phyloP scores from a whole-genome alignment of 2,329 filamentous ascomycete species.

The Penicillium decumbens region DNA sequence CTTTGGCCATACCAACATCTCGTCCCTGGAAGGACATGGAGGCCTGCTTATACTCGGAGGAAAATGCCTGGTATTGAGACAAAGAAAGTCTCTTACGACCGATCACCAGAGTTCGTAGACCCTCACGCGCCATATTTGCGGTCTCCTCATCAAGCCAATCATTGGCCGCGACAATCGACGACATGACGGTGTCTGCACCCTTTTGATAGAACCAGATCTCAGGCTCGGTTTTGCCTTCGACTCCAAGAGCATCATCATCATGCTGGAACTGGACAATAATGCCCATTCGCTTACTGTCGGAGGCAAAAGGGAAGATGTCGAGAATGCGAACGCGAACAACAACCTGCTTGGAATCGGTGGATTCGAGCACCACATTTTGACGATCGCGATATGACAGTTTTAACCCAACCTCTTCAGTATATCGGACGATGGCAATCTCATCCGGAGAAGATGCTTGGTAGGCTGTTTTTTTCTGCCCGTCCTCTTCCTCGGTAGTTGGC shows the following conservation, averaged over 20 bases:
- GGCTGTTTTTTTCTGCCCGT: slow-evolving; percentile 69
- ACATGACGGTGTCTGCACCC: slow-evolving; percentile 97
- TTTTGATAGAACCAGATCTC: slow-evolving; percentile 99
- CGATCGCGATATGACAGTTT: slow-evolving; percentile 81
- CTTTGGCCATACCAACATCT: slow-evolving; percentile 73
- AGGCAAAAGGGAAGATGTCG: slow-evolving; percentile 95
- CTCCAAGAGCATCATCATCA: slow-evolving; percentile 47
- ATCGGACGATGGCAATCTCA: slow-evolving; percentile 94
- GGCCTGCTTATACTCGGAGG: slow-evolving; percentile 68
- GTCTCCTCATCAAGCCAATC: slow-evolving; percentile 99
- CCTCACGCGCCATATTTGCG: slow-evolving; percentile 98
- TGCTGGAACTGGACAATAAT: slow-evolving; percentile 85
- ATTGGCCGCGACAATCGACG: slow-evolving; percentile 87
- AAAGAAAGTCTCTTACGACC: slow-evolving; percentile 80
- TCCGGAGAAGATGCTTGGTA: slow-evolving; percentile 98
- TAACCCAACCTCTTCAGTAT: slow-evolving; percentile 88
- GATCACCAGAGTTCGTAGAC: slow-evolving; percentile 86
- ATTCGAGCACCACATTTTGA: slow-evolving; percentile 76
- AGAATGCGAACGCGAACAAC: slow-evolving; percentile 84
- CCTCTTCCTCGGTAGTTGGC: slow-evolving; percentile 77
- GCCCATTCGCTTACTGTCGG: slow-evolving; percentile 96
- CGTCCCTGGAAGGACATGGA: slow-evolving; percentile 74
- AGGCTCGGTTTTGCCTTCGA: slow-evolving; percentile 51
- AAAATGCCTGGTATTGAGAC: slow-evolving; percentile 77
- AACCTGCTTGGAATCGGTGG: slow-evolving; percentile 64